Percentiles rank a stretch among this genome's conserved stretches.
Conservation (phyloP, 768 basidiomycete species). For the Lentinula raphanica region DNA sequence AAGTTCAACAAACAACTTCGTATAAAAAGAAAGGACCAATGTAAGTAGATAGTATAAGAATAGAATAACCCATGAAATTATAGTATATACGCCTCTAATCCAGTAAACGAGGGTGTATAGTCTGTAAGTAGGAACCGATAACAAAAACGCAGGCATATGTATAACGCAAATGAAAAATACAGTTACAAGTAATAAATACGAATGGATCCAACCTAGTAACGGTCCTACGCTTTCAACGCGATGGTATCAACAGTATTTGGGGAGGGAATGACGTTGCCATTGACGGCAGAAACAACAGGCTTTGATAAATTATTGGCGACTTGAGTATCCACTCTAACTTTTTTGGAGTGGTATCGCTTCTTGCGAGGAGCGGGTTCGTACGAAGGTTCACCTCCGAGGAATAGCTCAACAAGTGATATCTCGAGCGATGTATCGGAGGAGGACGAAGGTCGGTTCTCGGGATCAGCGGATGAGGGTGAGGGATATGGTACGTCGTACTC, state of each 20-base stretch:
- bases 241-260: background rate
- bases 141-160: background rate
- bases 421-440: slow-evolving; percentile 35
- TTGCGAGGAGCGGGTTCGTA: slow-evolving; percentile 10
- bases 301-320: background rate
- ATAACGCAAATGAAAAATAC: background rate
- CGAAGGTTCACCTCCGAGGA: slow-evolving; percentile 23
- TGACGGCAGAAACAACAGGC: background rate
- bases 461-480: slow-evolving; percentile 31
- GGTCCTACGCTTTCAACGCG: background rate
- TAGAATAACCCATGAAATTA: background rate
- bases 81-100: background rate
- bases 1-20: no score
- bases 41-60: background rate
- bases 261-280: background rate
- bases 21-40: background rate
- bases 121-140: background rate
- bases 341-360: slow-evolving; percentile 8
- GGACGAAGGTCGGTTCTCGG: slow-evolving; percentile 9
- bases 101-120: background rate
- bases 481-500: slow-evolving; percentile 26
- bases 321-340: slow-evolving; percentile 3
- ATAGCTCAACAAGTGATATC: slow-evolving; percentile 44
- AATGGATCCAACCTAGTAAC: background rate
- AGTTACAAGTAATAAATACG: background rate